These are phyloP conservation scores for Alternaria viburni DNA, from an alignment of 2,329 filamentous ascomycete species.

Conservation along the genomic window DNA sequence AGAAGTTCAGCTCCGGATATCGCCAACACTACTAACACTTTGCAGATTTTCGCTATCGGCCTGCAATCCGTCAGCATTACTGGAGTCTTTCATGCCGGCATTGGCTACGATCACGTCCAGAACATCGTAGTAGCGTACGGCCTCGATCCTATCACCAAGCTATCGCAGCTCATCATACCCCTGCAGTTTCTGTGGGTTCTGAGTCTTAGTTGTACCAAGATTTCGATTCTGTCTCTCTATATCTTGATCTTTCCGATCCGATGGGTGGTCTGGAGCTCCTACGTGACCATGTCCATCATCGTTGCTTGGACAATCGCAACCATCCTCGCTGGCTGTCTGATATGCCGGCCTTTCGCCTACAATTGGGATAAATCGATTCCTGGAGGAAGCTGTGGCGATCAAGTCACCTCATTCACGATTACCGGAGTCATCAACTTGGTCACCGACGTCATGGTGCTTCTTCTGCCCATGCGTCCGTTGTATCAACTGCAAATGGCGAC, in stretches of 20 bases:
- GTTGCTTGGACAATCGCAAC: background rate
- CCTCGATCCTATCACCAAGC: background rate
- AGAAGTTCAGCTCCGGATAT: background rate
- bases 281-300: background rate
- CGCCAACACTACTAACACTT: background rate
- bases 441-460: background rate
- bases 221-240: background rate
- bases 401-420: background rate
- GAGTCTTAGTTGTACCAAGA: background rate
- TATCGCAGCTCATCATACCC: background rate
- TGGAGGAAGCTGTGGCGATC: conserved; percentile 15
- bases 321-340: background rate
- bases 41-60: background rate
- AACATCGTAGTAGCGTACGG: background rate
- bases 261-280: background rate
- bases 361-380: conserved; percentile 34
- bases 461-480: background rate
- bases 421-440: background rate
- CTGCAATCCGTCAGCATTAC: background rate
- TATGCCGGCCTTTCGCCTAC: conserved; percentile 11
- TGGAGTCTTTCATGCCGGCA: background rate
- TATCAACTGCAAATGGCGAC: conserved; percentile 1
- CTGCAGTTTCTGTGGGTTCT: conserved; percentile 1
- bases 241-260: background rate
- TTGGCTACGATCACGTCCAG: conserved; percentile 1